Conservation (phyloP, 2,329 filamentous ascomycete genomes). For the Trichoderma sp. region DNA sequence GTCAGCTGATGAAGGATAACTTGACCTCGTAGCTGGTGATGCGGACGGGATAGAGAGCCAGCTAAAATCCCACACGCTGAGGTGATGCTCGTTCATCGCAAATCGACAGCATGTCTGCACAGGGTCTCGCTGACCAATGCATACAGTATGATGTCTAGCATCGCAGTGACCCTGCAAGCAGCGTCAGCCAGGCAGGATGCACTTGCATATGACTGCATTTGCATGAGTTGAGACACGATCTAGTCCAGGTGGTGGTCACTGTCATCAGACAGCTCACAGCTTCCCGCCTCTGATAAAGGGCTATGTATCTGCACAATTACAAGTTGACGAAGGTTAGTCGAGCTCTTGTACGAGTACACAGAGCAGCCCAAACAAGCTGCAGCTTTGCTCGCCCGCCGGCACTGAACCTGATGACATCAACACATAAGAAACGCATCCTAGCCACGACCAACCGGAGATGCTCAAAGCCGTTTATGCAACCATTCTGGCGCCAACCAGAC, state of each 20-base stretch:
- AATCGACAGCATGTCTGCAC: no score
- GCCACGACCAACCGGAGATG: conserved; percentile 5
- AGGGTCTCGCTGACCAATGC: no score
- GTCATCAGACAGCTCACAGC: no score
- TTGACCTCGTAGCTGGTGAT: background rate
- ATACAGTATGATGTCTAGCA: background rate
- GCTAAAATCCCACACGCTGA: background rate
- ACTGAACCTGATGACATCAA: no score
- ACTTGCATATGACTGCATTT: background rate
- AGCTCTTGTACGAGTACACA: no score
- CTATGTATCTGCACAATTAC: no score
- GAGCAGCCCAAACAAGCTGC: no score
- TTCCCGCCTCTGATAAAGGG: no score
- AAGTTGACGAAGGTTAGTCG: no score
- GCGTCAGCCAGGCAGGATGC: background rate
- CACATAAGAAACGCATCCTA: background rate
- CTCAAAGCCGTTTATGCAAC: conserved; percentile 1
- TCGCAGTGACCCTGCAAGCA: background rate
- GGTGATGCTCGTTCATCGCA: background rate
- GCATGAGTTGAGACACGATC: background rate
- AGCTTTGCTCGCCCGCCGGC: no score
- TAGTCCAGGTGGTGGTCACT: no score
- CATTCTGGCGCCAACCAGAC: background rate
- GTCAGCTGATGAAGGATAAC: conserved; percentile 18
- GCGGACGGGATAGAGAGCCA: background rate